A percentile compares a stretch with the other conserved stretches of the same genome.
phyloP scores from a whole-genome alignment of 2,329 filamentous ascomycete genomes.

The Fusarium protoensiforme region DNA sequence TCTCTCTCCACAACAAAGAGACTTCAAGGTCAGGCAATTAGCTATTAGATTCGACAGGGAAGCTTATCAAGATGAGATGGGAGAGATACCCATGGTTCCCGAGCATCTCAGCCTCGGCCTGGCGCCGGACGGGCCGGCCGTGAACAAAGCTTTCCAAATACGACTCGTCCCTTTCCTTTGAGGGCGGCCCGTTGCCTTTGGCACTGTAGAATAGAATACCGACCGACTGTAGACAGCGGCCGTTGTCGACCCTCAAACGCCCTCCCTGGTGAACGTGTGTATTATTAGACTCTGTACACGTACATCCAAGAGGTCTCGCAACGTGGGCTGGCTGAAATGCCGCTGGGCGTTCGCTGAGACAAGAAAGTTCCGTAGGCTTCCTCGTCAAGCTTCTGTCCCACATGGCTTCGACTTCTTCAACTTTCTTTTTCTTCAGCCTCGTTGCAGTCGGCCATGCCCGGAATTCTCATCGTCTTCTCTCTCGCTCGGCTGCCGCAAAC shows the following conservation, averaged over 20 bases:
- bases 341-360: neutral
- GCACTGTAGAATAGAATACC: neutral
- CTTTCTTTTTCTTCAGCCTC: slow-evolving; percentile 17
- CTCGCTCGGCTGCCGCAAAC: neutral
- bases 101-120: neutral
- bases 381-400: slow-evolving; percentile 6
- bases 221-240: neutral
- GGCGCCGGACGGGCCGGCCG: slow-evolving; percentile 1
- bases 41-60: neutral
- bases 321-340: neutral
- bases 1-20: neutral
- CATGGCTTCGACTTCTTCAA: slow-evolving; percentile 7
- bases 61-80: neutral
- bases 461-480: neutral
- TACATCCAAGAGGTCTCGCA: neutral
- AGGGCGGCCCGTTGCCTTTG: slow-evolving; percentile 16
- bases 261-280: neutral
- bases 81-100: neutral
- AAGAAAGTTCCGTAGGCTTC: neutral
- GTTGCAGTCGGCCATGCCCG: neutral
- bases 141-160: neutral
- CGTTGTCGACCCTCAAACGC: neutral
- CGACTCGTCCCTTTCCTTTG: neutral
- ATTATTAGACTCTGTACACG: slow-evolving; percentile 18
- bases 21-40: neutral